Evolutionary conservation across 768 basidiomycete species (phyloP), one percentile per base, ranked within the genome.

Genomic region (Lactarius psammicola): DNA sequence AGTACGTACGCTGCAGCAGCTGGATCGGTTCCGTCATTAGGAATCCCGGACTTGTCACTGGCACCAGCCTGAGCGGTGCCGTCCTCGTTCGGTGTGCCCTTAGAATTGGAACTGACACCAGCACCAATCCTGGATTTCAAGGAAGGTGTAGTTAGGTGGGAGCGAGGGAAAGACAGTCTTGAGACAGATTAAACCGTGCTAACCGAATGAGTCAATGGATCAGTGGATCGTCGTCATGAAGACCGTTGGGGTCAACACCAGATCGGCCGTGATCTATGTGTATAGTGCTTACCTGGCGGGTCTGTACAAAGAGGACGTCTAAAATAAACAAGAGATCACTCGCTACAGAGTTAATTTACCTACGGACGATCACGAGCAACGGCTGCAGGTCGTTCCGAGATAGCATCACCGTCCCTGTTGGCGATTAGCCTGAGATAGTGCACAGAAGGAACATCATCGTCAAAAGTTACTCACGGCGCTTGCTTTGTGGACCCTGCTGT

Each of bases 381-480:
- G 10, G 44, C 44, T 23, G 44, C 4, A 4, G 44, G 10, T n/a
- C 11, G 20, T 46, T 46, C 44, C n/a, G 7, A 9, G n/a, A 17
- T 46, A 20, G 23, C n/a, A 42, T 8, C 55, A 26, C 15, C 55
- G 18, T 28, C 20, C 26, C 40, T 33, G 42, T 28, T 4, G 26
- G 18, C 1, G 38, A 54, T 49, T 23, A 3, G 44, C 26, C n/a
- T 33, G 10, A 17, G 23, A 63, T 18, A 46, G 10, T 26, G 11
- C 17, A 30, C 31, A 30, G 38, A 10, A 36, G 23, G 38, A 7
- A 28, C 11, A 17, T 18, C 15, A 13, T 38, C 18, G 20, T 44
- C 42, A 44, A 44, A 42, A 40, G 56, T 7, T n/a, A 64, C 63
- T 28, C 20, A 60, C 60, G 34, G 53, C 6, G 18, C n/a, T 20